Evolutionary conservation across 805 yeast genomes (phyloP).

Genomic region (Lachancea meyersii): DNA sequence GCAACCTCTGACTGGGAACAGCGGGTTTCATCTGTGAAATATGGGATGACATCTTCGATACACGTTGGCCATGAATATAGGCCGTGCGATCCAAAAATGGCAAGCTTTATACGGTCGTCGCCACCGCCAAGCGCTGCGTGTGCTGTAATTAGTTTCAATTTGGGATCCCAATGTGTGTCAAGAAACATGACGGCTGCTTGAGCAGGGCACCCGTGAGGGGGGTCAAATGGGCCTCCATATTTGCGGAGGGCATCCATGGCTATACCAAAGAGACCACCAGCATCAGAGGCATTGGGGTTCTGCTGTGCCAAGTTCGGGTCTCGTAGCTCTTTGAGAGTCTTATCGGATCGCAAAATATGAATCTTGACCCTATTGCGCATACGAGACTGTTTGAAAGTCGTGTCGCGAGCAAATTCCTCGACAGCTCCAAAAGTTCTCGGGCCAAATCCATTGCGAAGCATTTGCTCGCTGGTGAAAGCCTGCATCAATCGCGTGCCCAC

Average conservation of each 20-base stretch:
- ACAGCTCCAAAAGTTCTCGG: slow-evolving; percentile 68
- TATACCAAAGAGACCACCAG: slow-evolving; percentile 71
- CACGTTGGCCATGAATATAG: slow-evolving; percentile 88
- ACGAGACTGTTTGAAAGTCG: slow-evolving; percentile 41
- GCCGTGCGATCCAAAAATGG: slow-evolving; percentile 92
- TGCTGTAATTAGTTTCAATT: slow-evolving; percentile 53
- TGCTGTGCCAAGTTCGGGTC: slow-evolving; percentile 85
- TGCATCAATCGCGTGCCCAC: slow-evolving; percentile 85
- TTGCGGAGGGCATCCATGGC: slow-evolving; percentile 67
- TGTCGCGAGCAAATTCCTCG: slow-evolving; percentile 54
- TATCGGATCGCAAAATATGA: slow-evolving; percentile 66
- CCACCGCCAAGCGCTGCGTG: slow-evolving; percentile 98
- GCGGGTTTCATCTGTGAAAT: slow-evolving; percentile 66
- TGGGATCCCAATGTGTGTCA: slow-evolving; percentile 78
- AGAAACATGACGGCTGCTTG: slow-evolving; percentile 82
- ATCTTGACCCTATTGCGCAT: slow-evolving; percentile 60
- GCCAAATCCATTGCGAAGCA: slow-evolving; percentile 73
- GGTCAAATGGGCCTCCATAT: slow-evolving; percentile 48
- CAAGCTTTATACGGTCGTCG: slow-evolving; percentile 58
- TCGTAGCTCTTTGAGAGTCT: slow-evolving; percentile 63
- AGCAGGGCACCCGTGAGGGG: slow-evolving; percentile 41
- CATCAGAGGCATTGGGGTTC: slow-evolving; percentile 59
- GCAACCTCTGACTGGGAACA: slow-evolving; percentile 70
- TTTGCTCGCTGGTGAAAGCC: slow-evolving; percentile 86
- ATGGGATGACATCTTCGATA: slow-evolving; percentile 60